A percentile compares a stretch with the other conserved stretches of the same genome.
phyloP scores from a whole-genome alignment of 176 grass and related monocot genomes.

The Aechmea fasciata region DNA sequence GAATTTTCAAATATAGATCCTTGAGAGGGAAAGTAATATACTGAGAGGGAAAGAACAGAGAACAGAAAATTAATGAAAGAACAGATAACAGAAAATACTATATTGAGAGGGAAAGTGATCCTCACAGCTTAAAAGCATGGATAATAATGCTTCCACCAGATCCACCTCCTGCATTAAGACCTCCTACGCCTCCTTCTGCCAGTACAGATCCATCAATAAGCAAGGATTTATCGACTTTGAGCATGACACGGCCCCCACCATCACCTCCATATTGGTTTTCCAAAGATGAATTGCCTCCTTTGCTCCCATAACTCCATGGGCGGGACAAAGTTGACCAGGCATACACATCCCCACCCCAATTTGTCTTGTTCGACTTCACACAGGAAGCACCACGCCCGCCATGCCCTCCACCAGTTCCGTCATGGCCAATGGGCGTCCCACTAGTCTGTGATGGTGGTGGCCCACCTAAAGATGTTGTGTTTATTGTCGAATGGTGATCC shows the following conservation, averaged over 20 bases:
- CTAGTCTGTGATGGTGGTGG: conserved; percentile 73
- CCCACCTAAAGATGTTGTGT: conserved; percentile 51
- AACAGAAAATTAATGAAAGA: not conserved
- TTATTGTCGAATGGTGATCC: conserved; percentile 36
- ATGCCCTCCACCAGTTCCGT: conserved; percentile 73
- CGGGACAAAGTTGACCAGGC: conserved; percentile 49
- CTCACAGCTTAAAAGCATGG: conserved; percentile 91
- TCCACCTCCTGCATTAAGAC: conserved; percentile 58
- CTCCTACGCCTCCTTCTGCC: conserved; percentile 75
- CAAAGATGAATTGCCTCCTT: conserved; percentile 42
- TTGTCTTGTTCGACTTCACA: conserved; percentile 54
- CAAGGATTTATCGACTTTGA: conserved; percentile 36
- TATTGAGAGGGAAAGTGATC: conserved; percentile 9
- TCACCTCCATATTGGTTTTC: conserved; percentile 43
- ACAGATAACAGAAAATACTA: conserved; percentile 3
- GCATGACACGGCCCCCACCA: conserved; percentile 64
- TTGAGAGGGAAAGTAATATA: too few species aligned
- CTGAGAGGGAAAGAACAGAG: not conserved
- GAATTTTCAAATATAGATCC: too few species aligned
- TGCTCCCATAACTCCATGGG: conserved; percentile 90
- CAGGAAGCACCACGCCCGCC: conserved; percentile 83
- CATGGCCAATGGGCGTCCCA: conserved; percentile 64
- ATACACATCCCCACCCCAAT: conserved; percentile 95
- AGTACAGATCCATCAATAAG: conserved; percentile 53
- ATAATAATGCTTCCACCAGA: conserved; percentile 95